phyloP scores from a whole-genome alignment of 257 asterid species.

The Solanum raphanifolium region DNA sequence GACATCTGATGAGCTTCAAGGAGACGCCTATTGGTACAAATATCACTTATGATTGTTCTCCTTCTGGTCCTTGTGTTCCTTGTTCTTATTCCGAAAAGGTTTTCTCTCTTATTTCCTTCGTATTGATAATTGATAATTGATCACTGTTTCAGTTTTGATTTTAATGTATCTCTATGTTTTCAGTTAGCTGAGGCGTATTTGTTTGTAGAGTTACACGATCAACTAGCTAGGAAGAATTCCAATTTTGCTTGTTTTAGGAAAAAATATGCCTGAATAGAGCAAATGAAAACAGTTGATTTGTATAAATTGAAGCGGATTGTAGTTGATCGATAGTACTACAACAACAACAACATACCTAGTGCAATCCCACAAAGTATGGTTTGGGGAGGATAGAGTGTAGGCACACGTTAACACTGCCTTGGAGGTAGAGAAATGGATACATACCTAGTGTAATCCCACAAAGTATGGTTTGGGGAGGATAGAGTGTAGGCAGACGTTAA shows the following conservation, averaged over 20 bases:
- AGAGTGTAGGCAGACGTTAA: too few species aligned
- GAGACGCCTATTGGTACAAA: slow-evolving; percentile 87
- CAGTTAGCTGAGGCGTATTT: neutral
- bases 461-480: too few species aligned
- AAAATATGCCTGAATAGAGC: neutral
- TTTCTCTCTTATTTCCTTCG: neutral
- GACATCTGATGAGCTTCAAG: slow-evolving; percentile 56
- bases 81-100: slow-evolving; percentile 93
- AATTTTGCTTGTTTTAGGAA: neutral
- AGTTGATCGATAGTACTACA: neutral
- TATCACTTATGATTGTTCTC: slow-evolving; percentile 78
- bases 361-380: too few species aligned
- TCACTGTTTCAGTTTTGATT: neutral
- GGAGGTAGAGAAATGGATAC: neutral
- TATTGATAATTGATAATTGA: neutral
- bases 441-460: too few species aligned
- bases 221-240: neutral
- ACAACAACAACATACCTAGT: neutral
- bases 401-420: too few species aligned
- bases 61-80: slow-evolving; percentile 92
- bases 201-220: neutral
- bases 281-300: neutral
- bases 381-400: too few species aligned
- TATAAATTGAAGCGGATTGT: neutral
- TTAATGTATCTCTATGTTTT: neutral